Evolutionary conservation across 176 grass and related monocot genomes (phyloP).

Genomic region (Carex pumila): DNA sequence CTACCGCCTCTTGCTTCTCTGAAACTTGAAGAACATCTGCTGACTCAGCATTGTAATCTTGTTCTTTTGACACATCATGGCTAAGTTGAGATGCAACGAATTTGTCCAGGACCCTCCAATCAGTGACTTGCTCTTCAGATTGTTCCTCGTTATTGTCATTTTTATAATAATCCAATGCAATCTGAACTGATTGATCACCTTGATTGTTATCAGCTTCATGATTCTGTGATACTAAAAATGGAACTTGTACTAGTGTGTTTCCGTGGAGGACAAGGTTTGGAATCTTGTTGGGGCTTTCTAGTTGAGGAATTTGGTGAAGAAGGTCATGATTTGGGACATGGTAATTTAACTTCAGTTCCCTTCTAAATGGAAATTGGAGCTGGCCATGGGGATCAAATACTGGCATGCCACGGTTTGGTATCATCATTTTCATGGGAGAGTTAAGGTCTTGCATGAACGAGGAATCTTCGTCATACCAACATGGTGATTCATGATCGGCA

Average conservation of each 20-base stretch:
- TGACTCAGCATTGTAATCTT: slow-evolving; percentile 36
- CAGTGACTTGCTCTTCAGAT: slow-evolving; percentile 39
- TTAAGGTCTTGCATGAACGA: slow-evolving; percentile 60
- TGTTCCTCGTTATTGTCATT: slow-evolving; percentile 46
- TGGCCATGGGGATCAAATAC: slow-evolving; percentile 43
- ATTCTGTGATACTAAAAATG: slow-evolving; percentile 28
- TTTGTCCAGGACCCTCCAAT: slow-evolving; percentile 90
- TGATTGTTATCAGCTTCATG: slow-evolving; percentile 9
- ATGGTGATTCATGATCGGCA: slow-evolving; percentile 52
- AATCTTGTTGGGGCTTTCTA: slow-evolving; percentile 52
- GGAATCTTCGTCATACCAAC: slow-evolving; percentile 75
- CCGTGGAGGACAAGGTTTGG: slow-evolving; percentile 41
- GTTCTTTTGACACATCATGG: slow-evolving; percentile 50
- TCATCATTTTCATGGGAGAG: slow-evolving; percentile 48
- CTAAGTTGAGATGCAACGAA: slow-evolving; percentile 94
- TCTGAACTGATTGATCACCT: slow-evolving; percentile 5
- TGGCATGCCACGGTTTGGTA: slow-evolving; percentile 36
- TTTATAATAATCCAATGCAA: slow-evolving; percentile 20
- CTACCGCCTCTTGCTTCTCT: slow-evolving; percentile 51
- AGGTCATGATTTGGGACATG: slow-evolving; percentile 49
- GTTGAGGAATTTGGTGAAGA: slow-evolving; percentile 45
- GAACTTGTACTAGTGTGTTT: slow-evolving; percentile 31
- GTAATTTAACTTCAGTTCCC: slow-evolving; percentile 54
- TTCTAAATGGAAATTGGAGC: slow-evolving; percentile 57
- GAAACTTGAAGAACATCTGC: slow-evolving; percentile 51